A percentile compares a stretch with the other conserved stretches of the same genome.
phyloP scores from a whole-genome alignment of 2,329 filamentous ascomycete genomes.

The Capronia coronata region DNA sequence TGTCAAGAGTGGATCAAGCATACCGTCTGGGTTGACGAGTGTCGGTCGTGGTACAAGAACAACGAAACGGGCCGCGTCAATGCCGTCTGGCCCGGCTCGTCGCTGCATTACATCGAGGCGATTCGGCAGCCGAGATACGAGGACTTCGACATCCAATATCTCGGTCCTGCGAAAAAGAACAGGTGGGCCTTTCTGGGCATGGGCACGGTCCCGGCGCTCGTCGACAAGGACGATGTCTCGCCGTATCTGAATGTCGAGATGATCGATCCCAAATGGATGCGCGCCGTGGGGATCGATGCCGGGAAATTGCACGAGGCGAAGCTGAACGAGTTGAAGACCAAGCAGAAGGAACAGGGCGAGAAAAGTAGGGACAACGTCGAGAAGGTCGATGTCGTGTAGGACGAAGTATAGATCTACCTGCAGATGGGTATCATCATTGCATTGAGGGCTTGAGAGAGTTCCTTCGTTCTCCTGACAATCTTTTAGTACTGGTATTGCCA shows the following conservation, averaged over 20 bases:
- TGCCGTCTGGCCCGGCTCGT: constrained; percentile 48
- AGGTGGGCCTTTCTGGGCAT: constrained; percentile 33
- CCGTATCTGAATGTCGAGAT: constrained; percentile 32
- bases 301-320: constrained; percentile 25
- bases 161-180: constrained; percentile 26
- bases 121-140: constrained; percentile 40
- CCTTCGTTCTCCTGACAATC: no score
- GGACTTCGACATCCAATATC: constrained; percentile 42
- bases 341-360: constrained; percentile 14
- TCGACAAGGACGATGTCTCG: constrained; percentile 29
- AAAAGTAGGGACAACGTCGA: constrained; percentile 16
- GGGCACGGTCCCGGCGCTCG: constrained; percentile 31
- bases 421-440: no score
- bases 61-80: constrained; percentile 42
- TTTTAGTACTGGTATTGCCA: no score
- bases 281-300: constrained; percentile 25
- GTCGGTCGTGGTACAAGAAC: constrained; percentile 41
- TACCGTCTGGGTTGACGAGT: constrained; percentile 45
- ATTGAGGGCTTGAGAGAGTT: no score
- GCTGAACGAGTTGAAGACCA: constrained; percentile 20
- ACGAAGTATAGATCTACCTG: no score
- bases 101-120: constrained; percentile 44
- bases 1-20: constrained; percentile 44
- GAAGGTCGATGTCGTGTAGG: neutral
- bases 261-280: constrained; percentile 34